phyloP scores from a whole-genome alignment of 768 basidiomycete species.

The Mycena crocata region DNA sequence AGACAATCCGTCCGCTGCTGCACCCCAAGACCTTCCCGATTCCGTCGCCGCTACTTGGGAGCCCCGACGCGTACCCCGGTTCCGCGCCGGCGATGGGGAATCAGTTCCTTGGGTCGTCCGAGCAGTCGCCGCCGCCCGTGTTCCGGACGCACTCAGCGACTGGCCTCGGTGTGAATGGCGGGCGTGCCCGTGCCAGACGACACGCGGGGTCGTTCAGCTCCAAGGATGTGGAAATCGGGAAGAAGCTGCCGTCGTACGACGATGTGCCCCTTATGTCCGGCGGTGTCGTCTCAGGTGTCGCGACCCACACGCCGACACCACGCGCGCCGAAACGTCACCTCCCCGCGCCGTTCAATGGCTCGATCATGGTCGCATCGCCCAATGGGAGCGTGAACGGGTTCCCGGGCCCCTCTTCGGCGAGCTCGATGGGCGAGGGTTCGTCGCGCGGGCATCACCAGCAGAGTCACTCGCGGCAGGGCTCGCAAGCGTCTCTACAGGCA shows the following conservation, averaged over 20 bases:
- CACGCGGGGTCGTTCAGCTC: slow-evolving; percentile 97
- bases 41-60: slow-evolving; percentile 35
- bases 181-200: slow-evolving; percentile 69
- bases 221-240: slow-evolving; percentile 92
- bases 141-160: slow-evolving; percentile 19
- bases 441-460: slow-evolving; percentile 33
- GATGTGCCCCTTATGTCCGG: slow-evolving; percentile 50
- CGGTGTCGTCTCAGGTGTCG: slow-evolving; percentile 50
- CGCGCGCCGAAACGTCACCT: slow-evolving; percentile 65
- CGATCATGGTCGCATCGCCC: slow-evolving; percentile 15
- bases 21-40: slow-evolving; percentile 44
- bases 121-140: slow-evolving; percentile 16
- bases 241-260: slow-evolving; percentile 77
- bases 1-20: slow-evolving; percentile 75
- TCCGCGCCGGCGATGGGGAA: slow-evolving; percentile 11
- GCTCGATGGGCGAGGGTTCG: slow-evolving; percentile 6
- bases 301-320: slow-evolving; percentile 52
- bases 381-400: neutral
- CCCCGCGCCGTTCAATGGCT: slow-evolving; percentile 49
- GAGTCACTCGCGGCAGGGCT: slow-evolving; percentile 53
- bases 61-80: slow-evolving; percentile 23
- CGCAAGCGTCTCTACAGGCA: slow-evolving; percentile 52
- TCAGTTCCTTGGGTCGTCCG: slow-evolving; percentile 19
- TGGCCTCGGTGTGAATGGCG: slow-evolving; percentile 32
- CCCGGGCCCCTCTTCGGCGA: neutral